phyloP scores from a whole-genome alignment of 1,284 basidiomycete species.

The Trichosporon sp. region DNA sequence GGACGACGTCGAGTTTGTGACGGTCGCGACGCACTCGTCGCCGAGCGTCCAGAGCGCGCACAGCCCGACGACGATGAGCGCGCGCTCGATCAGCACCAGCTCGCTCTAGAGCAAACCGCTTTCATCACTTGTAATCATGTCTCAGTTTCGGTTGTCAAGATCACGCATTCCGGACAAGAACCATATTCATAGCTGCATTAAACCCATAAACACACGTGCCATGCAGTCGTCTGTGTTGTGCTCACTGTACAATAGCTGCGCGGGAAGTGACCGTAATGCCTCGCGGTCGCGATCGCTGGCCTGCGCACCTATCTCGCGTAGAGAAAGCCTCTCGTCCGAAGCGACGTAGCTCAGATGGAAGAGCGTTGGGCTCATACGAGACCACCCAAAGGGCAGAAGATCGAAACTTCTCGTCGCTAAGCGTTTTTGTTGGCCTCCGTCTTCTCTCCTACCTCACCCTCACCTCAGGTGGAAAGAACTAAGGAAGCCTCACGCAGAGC shows the following conservation, averaged over 20 bases:
- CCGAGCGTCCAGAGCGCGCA: not conserved
- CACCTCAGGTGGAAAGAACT: not conserved
- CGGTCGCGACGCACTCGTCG: not conserved
- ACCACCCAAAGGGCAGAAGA: conserved; percentile 6
- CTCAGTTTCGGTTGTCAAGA: not conserved
- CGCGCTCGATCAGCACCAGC: not conserved
- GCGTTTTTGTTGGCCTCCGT: not conserved
- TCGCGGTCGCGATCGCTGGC: not conserved
- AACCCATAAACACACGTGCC: not conserved
- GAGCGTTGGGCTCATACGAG: conserved; percentile 7
- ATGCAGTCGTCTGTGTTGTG: not conserved
- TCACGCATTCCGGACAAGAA: not conserved
- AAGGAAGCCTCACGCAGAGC: not conserved
- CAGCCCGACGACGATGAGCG: not conserved
- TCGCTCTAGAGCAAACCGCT: not conserved
- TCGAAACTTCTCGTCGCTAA: conserved; percentile 6
- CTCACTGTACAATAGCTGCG: not conserved
- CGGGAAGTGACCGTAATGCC: not conserved
- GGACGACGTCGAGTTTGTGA: not conserved
- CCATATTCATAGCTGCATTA: not conserved
- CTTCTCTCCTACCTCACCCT: not conserved
- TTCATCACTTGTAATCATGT: not conserved
- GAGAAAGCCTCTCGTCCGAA: not conserved
- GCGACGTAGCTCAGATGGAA: conserved; percentile 7
- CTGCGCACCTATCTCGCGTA: not conserved